Percentiles rank a stretch among this genome's conserved stretches.
These are phyloP conservation scores for Leptographium radiaticola DNA, from an alignment of 2,329 filamentous ascomycete species.

Conservation along the genomic window DNA sequence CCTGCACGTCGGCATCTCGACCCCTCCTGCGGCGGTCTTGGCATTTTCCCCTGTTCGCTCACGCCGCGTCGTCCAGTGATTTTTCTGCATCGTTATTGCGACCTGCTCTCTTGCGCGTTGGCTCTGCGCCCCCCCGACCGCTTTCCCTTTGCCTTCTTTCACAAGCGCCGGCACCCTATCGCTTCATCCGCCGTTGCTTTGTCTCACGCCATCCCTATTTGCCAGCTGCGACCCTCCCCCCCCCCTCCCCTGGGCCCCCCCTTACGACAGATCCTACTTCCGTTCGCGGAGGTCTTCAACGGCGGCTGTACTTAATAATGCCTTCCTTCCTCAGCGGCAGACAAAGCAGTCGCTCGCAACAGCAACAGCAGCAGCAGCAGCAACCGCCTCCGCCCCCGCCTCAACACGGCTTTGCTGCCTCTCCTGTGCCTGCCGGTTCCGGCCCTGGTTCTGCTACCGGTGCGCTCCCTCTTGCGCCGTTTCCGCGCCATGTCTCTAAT, in stretches of 20 bases:
- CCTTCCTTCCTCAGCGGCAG: constrained; percentile 42
- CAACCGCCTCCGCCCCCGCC: constrained; percentile 5
- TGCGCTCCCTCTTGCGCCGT: neutral
- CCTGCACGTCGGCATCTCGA: neutral
- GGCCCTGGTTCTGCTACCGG: constrained; percentile 7
- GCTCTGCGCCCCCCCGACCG: neutral
- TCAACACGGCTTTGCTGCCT: constrained; percentile 34
- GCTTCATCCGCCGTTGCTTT: neutral
- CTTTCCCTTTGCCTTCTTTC: neutral
- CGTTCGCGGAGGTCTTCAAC: neutral
- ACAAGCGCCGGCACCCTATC: neutral
- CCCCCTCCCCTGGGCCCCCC: neutral
- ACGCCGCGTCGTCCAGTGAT: neutral
- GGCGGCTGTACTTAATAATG: constrained; percentile 22
- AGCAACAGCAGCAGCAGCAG: constrained; percentile 15
- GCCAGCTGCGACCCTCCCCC: neutral
- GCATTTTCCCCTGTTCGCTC: neutral
- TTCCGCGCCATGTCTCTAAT: too few species aligned
- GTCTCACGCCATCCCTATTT: neutral
- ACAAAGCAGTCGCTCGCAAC: constrained; percentile 43
- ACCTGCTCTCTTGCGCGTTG: too few species aligned
- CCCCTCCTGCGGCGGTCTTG: too few species aligned
- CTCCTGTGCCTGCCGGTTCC: constrained; percentile 16
- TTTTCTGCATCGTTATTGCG: too few species aligned
- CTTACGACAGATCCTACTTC: neutral